phyloP scores from a whole-genome alignment of 257 asterid genomes.

The Solanum bulbocastanum region DNA sequence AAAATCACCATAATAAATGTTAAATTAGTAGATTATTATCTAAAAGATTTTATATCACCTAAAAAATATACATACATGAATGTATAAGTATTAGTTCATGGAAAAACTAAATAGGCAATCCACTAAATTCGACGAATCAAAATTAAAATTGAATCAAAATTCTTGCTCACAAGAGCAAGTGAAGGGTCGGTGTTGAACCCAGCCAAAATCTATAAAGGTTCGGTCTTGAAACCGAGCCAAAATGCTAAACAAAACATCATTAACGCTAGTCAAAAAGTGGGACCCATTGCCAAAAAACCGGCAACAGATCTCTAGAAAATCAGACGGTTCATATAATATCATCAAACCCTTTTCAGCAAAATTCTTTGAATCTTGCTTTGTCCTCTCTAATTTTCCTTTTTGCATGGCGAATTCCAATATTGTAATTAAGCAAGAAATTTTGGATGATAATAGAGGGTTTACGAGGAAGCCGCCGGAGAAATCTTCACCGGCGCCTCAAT shows the following conservation, averaged over 20 bases:
- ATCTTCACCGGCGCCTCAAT: not conserved
- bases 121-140: not conserved
- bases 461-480: not conserved
- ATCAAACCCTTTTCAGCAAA: not conserved
- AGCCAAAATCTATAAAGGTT: not conserved
- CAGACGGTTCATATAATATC: not conserved
- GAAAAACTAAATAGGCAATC: not conserved
- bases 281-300: not conserved
- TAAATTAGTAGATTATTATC: no score
- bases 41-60: no score
- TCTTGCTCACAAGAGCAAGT: no score
- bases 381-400: not conserved
- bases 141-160: no score
- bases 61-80: no score
- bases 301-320: not conserved
- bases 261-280: not conserved
- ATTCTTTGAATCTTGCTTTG: not conserved
- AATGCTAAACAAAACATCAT: not conserved
- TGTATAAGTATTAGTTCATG: not conserved
- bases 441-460: not conserved
- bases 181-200: not conserved
- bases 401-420: conserved; percentile 1
- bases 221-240: not conserved
- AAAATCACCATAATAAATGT: no score
- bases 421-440: conserved; percentile 1